Conservation (phyloP, 768 basidiomycete species). For the Tricholoma bakamatsutake region DNA sequence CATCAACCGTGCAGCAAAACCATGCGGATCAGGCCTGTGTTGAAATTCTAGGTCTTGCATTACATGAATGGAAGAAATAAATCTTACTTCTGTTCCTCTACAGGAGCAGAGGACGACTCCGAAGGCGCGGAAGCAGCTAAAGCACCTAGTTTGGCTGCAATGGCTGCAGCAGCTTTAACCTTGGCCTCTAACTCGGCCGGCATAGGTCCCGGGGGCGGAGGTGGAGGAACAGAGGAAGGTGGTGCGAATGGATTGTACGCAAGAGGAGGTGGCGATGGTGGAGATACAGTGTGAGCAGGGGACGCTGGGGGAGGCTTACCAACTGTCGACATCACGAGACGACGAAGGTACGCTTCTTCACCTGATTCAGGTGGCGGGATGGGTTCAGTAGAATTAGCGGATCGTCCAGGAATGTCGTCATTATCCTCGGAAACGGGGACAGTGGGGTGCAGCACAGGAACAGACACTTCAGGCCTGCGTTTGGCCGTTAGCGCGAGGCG, state of each 20-base stretch:
- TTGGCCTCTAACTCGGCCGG: slow-evolving; percentile 53
- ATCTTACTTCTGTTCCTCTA: slow-evolving; percentile 29
- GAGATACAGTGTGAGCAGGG: slow-evolving; percentile 20
- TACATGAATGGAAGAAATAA: background rate
- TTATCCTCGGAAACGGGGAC: slow-evolving; percentile 15
- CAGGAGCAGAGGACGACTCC: slow-evolving; percentile 21
- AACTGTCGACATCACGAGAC: slow-evolving; percentile 48
- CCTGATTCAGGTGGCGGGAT: slow-evolving; percentile 38
- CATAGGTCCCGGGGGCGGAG: slow-evolving; percentile 38
- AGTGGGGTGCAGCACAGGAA: slow-evolving; percentile 20
- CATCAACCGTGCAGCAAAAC: slow-evolving; percentile 85
- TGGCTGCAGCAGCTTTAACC: slow-evolving; percentile 73
- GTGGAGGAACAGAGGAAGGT: slow-evolving; percentile 49
- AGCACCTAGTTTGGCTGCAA: slow-evolving; percentile 69
- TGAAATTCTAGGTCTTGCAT: background rate
- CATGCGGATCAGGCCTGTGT: slow-evolving; percentile 52
- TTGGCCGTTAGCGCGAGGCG: slow-evolving; percentile 63
- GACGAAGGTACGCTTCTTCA: slow-evolving; percentile 64
- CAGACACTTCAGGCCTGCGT: slow-evolving; percentile 14
- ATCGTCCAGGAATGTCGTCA: slow-evolving; percentile 19
- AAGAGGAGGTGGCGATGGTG: slow-evolving; percentile 45
- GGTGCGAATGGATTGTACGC: slow-evolving; percentile 72
- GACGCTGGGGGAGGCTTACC: slow-evolving; percentile 16
- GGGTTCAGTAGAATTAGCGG: slow-evolving; percentile 8
- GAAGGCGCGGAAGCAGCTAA: slow-evolving; percentile 34